Base-by-base conservation (phyloP, 345 rosid genomes). In the Acer yangbiense region DNA sequence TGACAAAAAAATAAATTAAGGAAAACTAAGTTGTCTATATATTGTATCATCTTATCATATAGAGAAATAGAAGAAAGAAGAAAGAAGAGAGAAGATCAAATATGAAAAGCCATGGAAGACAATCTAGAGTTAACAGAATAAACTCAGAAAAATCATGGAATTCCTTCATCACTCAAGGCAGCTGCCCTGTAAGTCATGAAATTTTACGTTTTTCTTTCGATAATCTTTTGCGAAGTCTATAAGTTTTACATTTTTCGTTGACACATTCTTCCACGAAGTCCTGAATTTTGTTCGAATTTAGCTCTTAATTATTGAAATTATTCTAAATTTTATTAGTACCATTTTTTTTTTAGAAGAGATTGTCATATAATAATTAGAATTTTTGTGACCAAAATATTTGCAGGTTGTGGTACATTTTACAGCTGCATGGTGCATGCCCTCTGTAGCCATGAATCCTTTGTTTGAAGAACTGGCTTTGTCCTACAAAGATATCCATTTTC, bases 341-440 rank as follows among this genome's bases (percentile, higher is more conserved):
- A 3, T 35, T 35, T 35, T 35, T 32, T 32, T 35, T 4, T 0
- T 0, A 35, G 39, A 4, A 35, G 39, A 35, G 39, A 35, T 4
- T 35, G 39, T 35, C 6, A 35, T 35, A 4, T 35, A 35, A 35
- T 35, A 35, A 35, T 1, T 16, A 12, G 13, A 48, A 1, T 3
- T 32, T n/a, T 58, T n/a, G n/a, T 5, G 20, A 57, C 10, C 10
- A 17, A 13, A 10, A 39, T 20, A 41, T 43, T 7, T 57, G 80
- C 65, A 86, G 91, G 84, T 85, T 70, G 69, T 85, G 52, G 87
- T 85, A 16, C 91, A 86, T 80, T 86, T 86, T 44, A 76, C 87
- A 44, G 91, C 91, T 20, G 76, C 82, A 17, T 88, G 91, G 91
- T 88, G 91, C 79, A 71, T 66, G 72, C 91, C 88, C 10, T 88